A percentile compares a stretch with the other conserved stretches of the same genome.
These are phyloP conservation scores for Inga laurina DNA, from an alignment of 306 rosid genomes.

Conservation along the genomic window DNA sequence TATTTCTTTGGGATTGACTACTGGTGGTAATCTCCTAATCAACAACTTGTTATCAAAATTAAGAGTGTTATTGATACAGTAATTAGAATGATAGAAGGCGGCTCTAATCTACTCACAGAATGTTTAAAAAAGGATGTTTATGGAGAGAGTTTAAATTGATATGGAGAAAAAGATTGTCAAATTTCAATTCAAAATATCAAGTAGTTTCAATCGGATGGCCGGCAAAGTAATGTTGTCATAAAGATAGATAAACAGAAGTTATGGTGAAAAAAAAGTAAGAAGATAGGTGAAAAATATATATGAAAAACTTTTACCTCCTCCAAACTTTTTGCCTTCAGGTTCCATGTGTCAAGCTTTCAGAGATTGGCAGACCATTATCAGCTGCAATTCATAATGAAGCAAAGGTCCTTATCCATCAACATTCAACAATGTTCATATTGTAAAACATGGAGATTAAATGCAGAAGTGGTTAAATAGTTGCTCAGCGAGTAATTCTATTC, in stretches of 20 bases:
- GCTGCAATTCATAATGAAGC: slow-evolving; percentile 32
- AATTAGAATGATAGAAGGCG: background rate
- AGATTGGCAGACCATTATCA: slow-evolving; percentile 28
- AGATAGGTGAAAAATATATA: background rate
- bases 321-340: slow-evolving; percentile 57
- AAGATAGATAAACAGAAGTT: slow-evolving; percentile 2
- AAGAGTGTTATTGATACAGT: background rate
- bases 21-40: background rate
- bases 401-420: slow-evolving; percentile 12
- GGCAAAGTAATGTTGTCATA: background rate
- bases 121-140: background rate
- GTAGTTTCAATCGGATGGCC: background rate
- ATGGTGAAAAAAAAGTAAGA: background rate
- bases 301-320: slow-evolving; percentile 46
- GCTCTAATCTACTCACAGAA: background rate
- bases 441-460: background rate
- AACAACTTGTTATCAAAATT: background rate
- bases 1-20: background rate
- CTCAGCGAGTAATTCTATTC: background rate
- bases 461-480: background rate
- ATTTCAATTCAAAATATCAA: background rate
- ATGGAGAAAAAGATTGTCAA: background rate
- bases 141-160: background rate
- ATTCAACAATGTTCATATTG: background rate
- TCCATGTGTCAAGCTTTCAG: slow-evolving; percentile 55